A percentile compares a stretch with the other conserved stretches of the same genome.
Evolutionary conservation across 108 stramenopile genomes (phyloP).

Genomic region (Heterococcus sp.): DNA sequence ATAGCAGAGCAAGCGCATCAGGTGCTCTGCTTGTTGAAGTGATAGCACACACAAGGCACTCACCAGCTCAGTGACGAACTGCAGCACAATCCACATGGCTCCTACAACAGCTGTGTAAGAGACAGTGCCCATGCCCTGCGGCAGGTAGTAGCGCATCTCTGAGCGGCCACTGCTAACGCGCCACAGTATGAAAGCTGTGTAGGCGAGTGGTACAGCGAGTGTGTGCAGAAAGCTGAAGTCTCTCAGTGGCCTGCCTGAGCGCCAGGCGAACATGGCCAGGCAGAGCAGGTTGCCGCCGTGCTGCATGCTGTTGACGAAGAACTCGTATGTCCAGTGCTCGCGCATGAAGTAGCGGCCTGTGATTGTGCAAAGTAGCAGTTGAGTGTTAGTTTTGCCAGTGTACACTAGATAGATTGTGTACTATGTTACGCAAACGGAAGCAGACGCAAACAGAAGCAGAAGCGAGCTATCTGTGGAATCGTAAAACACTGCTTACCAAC

Average conservation of each 20-base stretch:
- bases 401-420: no score
- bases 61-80: background rate
- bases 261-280: background rate
- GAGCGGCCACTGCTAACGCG: background rate
- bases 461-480: no score
- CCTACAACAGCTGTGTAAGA: background rate
- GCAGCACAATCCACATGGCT: background rate
- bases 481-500: no score
- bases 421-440: no score
- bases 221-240: background rate
- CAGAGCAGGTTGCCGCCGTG: background rate
- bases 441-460: no score
- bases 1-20: no score
- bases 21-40: no score
- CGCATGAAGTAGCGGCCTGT: background rate
- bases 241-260: background rate
- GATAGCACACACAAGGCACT: no score
- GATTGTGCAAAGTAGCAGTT: no score
- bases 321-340: background rate
- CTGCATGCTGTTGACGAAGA: background rate
- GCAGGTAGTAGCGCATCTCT: background rate
- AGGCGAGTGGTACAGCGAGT: background rate
- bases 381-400: no score
- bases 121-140: background rate
- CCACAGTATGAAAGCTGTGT: background rate